Evolutionary conservation across 768 basidiomycete species (phyloP), one percentile per base, ranked within the genome.

Genomic region (Pleurotus sapidus): DNA sequence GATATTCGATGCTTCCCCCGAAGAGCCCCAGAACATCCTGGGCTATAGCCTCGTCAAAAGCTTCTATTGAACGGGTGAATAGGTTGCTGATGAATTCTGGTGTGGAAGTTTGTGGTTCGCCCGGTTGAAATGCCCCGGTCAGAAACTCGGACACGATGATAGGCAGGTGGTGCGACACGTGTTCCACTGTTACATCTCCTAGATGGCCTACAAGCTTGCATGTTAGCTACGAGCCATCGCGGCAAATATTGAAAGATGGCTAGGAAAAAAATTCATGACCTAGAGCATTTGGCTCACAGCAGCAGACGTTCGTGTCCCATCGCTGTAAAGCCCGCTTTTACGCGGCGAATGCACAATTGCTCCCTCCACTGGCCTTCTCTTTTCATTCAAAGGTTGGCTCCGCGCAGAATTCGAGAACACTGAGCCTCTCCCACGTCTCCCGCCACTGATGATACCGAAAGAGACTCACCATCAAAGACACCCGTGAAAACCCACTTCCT

Each of bases 41-140:
- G 5, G 84, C 85, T 57, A 88, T 88, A 5, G 85, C 84, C 43
- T 86, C 75, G 65, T 88, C 87, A 55, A 87, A 87, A 9, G 84
- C 75, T 34, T 76, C 70, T 49, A 88, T 85, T 1, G 84, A 79
- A 47, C 77, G 77, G 20, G 80, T 78, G 61, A 88, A 82, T 55
- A 81, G 76, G 55, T 79, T 76, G 9, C 83, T 79, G 49, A 88
- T 81, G 60, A 76, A 67, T 20, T 75, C 75, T 15, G 84, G 79
- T 3, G 79, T 74, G 25, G 65, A 65, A 47, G 72, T 75, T 23
- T 66, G 68, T 37, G 75, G 70, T 55, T 77, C 72, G 49, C 76
- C 69, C 37, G 68, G 64, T 47, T 63, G 58, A 30, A 77, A 67
- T 5, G 75, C 77, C 27, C 77, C 69, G 55, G 77, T 75, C 46